These are phyloP conservation scores for Actinomortierella ambigua DNA, from an alignment of 371 early-diverging fungal species.

Conservation along the genomic window DNA sequence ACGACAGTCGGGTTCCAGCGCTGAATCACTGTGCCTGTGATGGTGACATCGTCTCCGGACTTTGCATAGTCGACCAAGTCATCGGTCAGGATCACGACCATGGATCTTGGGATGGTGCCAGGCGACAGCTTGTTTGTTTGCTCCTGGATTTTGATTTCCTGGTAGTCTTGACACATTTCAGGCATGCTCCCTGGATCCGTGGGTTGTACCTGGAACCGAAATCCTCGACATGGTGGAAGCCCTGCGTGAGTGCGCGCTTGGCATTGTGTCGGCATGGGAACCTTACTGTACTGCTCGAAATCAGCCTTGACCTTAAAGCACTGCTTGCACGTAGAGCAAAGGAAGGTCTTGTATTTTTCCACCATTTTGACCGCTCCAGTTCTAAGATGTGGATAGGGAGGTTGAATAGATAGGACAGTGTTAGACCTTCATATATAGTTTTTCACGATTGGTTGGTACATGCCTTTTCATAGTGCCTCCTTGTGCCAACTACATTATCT, in stretches of 20 bases:
- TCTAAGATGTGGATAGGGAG: conserved; percentile 15
- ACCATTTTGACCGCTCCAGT: conserved; percentile 68
- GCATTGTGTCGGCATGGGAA: conserved; percentile 61
- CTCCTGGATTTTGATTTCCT: conserved; percentile 75
- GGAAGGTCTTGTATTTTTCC: conserved; percentile 52
- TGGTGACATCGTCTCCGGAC: conserved; percentile 69
- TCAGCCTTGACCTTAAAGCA: conserved; percentile 58
- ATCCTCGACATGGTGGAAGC: not conserved
- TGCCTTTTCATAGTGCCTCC: not conserved
- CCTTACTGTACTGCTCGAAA: conserved; percentile 61
- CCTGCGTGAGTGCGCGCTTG: conserved; percentile 19
- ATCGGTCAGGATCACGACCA: conserved; percentile 66
- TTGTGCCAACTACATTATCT: not conserved
- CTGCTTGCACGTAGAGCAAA: conserved; percentile 56
- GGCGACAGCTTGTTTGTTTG: conserved; percentile 63
- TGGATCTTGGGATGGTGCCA: conserved; percentile 71
- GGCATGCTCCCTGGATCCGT: conserved; percentile 40
- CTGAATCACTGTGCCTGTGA: conserved; percentile 50
- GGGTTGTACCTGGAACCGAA: not conserved
- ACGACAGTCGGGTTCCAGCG: conserved; percentile 53
- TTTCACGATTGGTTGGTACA: not conserved
- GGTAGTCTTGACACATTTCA: conserved; percentile 66
- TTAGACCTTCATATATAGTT: no score
- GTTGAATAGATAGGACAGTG: not conserved
- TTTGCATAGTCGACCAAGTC: conserved; percentile 70